Base-by-base conservation (phyloP, 2,329 filamentous ascomycete genomes). In the Pseudomassariella vexata region DNA sequence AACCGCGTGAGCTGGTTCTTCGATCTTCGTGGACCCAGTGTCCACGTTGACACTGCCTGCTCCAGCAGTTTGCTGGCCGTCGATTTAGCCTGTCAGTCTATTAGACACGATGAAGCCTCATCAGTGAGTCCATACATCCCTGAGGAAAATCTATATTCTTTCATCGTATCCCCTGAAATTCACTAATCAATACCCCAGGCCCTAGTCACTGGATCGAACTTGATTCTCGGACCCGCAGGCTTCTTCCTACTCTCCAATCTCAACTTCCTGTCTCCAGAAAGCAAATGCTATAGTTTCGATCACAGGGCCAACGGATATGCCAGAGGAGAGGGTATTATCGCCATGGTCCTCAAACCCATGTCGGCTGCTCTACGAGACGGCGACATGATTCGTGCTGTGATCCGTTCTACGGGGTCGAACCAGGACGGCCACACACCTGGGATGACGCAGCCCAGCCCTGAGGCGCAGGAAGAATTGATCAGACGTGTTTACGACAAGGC, bases 311-410 rank as follows among this genome's bases (percentile, higher is more conserved):
- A 38, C n/a, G 36, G 36, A 9, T 38, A 38, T 25, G 64, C 48
- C 17, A 59, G 65, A 1, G 68, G 65, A 9, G 73, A 77, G 26
- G 70, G 69, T 0, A 47, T 71, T 11, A 63, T 58, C 1, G 49
- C 55, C 0, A 36, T 76, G 0, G 47, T 76, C 0, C 36, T 79
- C 1, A 77, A 76, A 44, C 50, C 45, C 1, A 46, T 76, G 1
- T 48, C 46, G 5, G 44, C 53, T 1, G 74, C 73, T 0, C 30
- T 76, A 3, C 47, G 19, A 18, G 43, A 59, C 35, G 49, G 53
- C 6, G 46, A 61, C 28, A 44, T 41, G 12, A 52, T 61, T 26
- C 46, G 53, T 2, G 55, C 48, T 6, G 47, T 56, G 4, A 53
- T 61, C 11, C 46, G 52, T 10, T 24, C 24, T 16, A 34, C 41